A percentile compares a stretch with the other conserved stretches of the same genome.
phyloP scores from a whole-genome alignment of 257 asterid genomes.

The Przewalskia tangutica region DNA sequence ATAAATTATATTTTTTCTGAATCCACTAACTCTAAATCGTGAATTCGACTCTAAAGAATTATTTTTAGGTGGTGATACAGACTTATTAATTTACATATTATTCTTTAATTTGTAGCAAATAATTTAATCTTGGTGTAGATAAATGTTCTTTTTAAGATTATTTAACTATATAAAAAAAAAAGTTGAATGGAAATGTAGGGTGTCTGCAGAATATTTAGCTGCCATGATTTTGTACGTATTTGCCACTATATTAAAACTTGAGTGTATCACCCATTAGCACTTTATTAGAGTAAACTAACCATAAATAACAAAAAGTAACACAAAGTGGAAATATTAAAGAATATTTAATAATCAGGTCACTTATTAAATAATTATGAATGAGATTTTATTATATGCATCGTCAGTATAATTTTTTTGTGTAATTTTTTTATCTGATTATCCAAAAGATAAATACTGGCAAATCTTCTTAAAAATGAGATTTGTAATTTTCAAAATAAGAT shows the following conservation, averaged over 20 bases:
- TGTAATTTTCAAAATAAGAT: too few species aligned
- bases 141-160: neutral
- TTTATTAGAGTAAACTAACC: neutral
- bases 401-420: too few species aligned
- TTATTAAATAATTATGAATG: too few species aligned
- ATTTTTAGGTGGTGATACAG: neutral
- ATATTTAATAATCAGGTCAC: neutral
- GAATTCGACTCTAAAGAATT: neutral
- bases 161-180: neutral
- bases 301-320: neutral
- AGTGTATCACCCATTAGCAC: neutral
- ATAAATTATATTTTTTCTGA: neutral
- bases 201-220: neutral
- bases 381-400: too few species aligned
- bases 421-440: too few species aligned
- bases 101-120: neutral
- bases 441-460: too few species aligned
- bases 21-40: neutral
- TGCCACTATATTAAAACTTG: neutral
- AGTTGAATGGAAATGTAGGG: neutral
- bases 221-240: neutral
- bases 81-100: neutral
- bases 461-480: too few species aligned
- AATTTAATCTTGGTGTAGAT: neutral
- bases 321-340: neutral